Base-by-base conservation (phyloP, 176 grass and related monocot species). In the Oryza rufipogon region DNA sequence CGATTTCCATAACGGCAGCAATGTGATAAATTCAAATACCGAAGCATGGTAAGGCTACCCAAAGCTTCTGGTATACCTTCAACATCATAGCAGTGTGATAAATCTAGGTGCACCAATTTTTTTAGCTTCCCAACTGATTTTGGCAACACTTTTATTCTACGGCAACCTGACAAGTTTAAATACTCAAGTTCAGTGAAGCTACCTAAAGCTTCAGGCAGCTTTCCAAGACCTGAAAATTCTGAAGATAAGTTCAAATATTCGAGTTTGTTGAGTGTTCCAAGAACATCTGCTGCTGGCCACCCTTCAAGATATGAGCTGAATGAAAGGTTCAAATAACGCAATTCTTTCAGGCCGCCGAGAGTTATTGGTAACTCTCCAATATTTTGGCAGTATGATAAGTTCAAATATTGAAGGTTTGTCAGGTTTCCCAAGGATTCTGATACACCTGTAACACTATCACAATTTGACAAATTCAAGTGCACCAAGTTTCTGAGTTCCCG, bases 271-370 rank as follows among this genome's bases (percentile, higher is more conserved):
- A 80, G 9, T 63, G 9, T 9, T 6, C 28, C 26, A 9, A 80
- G 49, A 11, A 80, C 6, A 6, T 80, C 45, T 33, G 64, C 42
- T 80, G 2, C 6, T 80, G 4, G 11, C 10, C 1, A 80, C 16
- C 26, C 70, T 45, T 68, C 16, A 80, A 68, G 26, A 73, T 80
- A 80, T 32, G 78, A 80, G 23, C 78, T 80, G 45, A 22, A 68
- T 80, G 78, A 80, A 30, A 80, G 20, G 30, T 80, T 80, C 45
- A 80, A 68, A 32, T 66, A 68, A 20, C 48, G 0, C 14, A 80
- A 64, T 68, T 80, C 26, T 4, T 26, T 17, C 25, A 80, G 78
- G 23, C 64, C 32, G 28, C 28, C 26, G 6, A 80, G 34, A 11
- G 1, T 25, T 68, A 0, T 48, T 8, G 45, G 44, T 80, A 80